A percentile compares a stretch with the other conserved stretches of the same genome.
Conservation (phyloP, 495 filamentous ascomycete genomes). For the Aspergillus haitiensis region DNA sequence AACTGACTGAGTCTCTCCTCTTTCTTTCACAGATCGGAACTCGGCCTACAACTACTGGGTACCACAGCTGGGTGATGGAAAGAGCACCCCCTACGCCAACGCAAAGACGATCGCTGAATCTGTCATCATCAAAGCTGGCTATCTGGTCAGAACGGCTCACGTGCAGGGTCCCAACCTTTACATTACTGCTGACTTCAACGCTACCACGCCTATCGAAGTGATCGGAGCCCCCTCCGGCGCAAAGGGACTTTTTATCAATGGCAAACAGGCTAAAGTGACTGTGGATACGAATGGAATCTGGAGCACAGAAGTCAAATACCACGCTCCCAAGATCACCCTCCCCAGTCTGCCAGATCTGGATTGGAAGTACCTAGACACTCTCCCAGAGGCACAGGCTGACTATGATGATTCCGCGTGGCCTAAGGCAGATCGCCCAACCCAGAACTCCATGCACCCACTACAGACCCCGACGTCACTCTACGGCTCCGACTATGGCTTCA, state of each 20-base stretch:
- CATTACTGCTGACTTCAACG: slow-evolving; percentile 71
- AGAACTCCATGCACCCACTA: slow-evolving; percentile 56
- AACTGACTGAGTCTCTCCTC: too few species aligned
- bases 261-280: slow-evolving; percentile 37
- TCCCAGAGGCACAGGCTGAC: slow-evolving; percentile 63
- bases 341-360: slow-evolving; percentile 56
- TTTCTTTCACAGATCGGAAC: slow-evolving; percentile 54
- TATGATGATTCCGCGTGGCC: slow-evolving; percentile 73
- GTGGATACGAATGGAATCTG: slow-evolving; percentile 54
- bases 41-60: slow-evolving; percentile 77
- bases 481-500: slow-evolving; percentile 71
- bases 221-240: slow-evolving; percentile 55
- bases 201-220: slow-evolving; percentile 64
- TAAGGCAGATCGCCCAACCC: slow-evolving; percentile 54
- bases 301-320: slow-evolving; percentile 52
- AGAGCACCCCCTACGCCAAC: slow-evolving; percentile 38
- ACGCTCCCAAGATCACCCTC: slow-evolving; percentile 51
- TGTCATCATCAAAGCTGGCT: slow-evolving; percentile 69
- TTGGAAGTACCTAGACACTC: slow-evolving; percentile 70
- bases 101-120: slow-evolving; percentile 44
- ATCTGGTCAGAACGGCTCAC: slow-evolving; percentile 67
- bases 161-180: slow-evolving; percentile 52
- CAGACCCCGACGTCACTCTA: slow-evolving; percentile 65
- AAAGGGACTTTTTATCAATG: slow-evolving; percentile 62
- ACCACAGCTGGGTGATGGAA: slow-evolving; percentile 48